Conservation (phyloP, 768 basidiomycete species). For the Cantharellus anzutake region DNA sequence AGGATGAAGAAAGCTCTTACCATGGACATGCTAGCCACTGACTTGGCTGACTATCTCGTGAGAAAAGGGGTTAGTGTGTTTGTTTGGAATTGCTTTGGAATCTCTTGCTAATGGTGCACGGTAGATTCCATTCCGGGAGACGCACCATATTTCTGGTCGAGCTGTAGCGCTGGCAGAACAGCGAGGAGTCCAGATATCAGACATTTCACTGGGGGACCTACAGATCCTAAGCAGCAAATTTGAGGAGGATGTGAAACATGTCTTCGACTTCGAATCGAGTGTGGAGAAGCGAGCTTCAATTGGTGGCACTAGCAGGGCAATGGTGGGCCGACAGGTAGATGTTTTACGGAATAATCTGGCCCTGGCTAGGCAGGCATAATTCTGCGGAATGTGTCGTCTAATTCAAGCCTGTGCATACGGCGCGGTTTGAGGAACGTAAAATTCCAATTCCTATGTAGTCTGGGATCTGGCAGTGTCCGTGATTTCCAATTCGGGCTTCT, state of each 20-base stretch:
- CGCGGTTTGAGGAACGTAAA: too few relatives aligned
- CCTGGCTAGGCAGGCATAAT: not conserved
- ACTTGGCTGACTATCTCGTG: constrained; percentile 94
- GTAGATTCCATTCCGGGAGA: constrained; percentile 95
- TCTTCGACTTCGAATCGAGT: constrained; percentile 91
- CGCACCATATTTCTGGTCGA: constrained; percentile 93
- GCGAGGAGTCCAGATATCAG: constrained; percentile 58
- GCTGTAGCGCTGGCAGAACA: constrained; percentile 90
- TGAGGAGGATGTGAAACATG: constrained; percentile 53
- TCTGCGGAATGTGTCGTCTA: too few relatives aligned
- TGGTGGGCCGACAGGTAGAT: constrained; percentile 70
- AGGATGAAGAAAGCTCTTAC: constrained; percentile 85
- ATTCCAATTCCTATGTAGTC: too few relatives aligned
- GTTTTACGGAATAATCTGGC: constrained; percentile 44
- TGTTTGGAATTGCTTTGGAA: not conserved
- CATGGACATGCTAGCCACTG: constrained; percentile 97
- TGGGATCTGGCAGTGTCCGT: too few relatives aligned
- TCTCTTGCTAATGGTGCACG: not conserved
- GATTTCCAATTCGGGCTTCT: too few relatives aligned
- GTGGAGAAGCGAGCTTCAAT: constrained; percentile 86
- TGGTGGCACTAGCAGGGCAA: constrained; percentile 73
- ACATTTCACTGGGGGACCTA: constrained; percentile 65
- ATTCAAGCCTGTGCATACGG: too few relatives aligned
- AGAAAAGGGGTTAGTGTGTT: constrained; percentile 71
- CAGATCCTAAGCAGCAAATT: constrained; percentile 59